Base-by-base conservation (phyloP, 176 grass and related monocot genomes). In the Carex cristatella region DNA sequence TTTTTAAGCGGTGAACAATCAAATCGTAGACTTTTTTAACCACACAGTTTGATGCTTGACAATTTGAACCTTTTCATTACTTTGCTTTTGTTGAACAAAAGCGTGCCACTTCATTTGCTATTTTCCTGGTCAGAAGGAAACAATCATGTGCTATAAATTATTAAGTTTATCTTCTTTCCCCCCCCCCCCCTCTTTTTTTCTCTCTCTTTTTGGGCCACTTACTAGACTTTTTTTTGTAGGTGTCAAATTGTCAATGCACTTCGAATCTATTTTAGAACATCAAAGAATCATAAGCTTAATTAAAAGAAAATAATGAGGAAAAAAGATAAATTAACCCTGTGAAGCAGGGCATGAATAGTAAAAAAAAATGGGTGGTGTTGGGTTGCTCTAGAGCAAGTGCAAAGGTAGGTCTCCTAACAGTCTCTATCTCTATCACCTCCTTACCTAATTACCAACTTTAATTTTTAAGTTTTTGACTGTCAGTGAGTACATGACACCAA, bases 381-480 rank as follows among this genome's bases (percentile, higher is more conserved):
- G 74, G 28, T 57, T 78, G 49, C 58, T 79, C 53, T 58, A 79
- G 30, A 79, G 53, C 51, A 79, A 58, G 61, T 67, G 42, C 81
- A 55, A 83, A 83, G 46, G 61, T 82, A 83, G 81, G 44, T 56
- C 81, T 83, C 81, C 81, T 83, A 83, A 55, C 42, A 53, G 44
- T 83, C 42, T 46, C 55, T 65, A 12, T 63, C 65, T 66, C 7
- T 65, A 38, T 62, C 79, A 44, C 35, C 56, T 49, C 59, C 81
- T 83, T 54, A 83, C 81, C 81, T 57, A 69, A 83, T 83, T 69
- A 83, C 63, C 81, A 83, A 64, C 81, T 55, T 83, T 82, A 23
- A 23, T 23, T 81, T 82, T 30, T 15, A 64, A 63, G 8, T 55
- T n/a, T 53, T 66, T 51, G 3, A 83, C 63, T 83, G 63, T 83